These are phyloP conservation scores for Desmodesmus armatus DNA, from an alignment of 139 green algal species.

Conservation along the genomic window DNA sequence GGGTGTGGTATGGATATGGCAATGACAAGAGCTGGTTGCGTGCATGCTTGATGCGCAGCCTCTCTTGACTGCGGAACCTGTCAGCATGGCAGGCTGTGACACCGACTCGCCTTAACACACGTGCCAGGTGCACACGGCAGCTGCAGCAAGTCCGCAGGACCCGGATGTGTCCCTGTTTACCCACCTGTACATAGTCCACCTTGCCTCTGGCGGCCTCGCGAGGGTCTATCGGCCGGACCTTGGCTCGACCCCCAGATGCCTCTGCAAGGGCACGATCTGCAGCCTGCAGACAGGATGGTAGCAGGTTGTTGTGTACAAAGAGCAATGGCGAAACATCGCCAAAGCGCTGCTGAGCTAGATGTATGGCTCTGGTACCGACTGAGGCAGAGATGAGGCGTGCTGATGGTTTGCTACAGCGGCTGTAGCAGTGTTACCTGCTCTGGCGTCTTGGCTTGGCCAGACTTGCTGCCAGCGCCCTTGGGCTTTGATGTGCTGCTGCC, in stretches of 20 bases:
- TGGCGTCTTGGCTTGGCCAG: constrained; percentile 2
- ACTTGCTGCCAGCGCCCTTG: constrained; percentile 3
- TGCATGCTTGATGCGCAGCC: too few species aligned
- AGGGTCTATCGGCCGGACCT: constrained; percentile 33
- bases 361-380: too few species aligned
- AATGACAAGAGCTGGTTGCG: too few species aligned
- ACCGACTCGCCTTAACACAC: too few species aligned
- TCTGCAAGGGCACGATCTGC: constrained; percentile 18
- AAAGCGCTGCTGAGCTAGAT: too few species aligned
- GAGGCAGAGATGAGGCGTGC: too few species aligned
- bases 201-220: constrained; percentile 33
- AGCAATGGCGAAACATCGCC: too few species aligned
- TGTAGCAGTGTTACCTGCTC: neutral
- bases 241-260: neutral
- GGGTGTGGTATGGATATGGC: too few species aligned
- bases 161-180: neutral
- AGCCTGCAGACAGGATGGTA: constrained; percentile 9
- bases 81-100: too few species aligned
- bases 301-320: too few species aligned
- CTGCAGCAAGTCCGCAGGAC: neutral
- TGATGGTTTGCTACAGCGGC: neutral
- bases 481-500: neutral
- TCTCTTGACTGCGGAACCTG: too few species aligned
- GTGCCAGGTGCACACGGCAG: neutral
- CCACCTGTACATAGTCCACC: constrained; percentile 41